Evolutionary conservation across 2,329 filamentous ascomycete species (phyloP).

Genomic region (Sarocladium oryzae): DNA sequence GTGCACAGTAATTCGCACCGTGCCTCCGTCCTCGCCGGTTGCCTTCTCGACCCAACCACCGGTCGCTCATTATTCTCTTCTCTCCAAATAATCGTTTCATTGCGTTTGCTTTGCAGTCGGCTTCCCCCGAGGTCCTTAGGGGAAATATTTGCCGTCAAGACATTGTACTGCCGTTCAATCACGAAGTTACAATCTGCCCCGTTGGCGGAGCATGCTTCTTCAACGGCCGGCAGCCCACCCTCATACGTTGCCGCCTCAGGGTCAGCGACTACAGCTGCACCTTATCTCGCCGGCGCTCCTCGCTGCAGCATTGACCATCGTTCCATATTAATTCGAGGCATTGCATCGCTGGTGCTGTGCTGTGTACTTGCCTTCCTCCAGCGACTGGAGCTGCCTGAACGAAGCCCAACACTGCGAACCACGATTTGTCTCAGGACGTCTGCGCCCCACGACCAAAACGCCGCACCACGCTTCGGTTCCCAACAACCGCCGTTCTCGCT

Average conservation of each 20-base stretch:
- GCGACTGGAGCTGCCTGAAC: constrained; percentile 1
- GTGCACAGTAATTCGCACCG: constrained; percentile 1
- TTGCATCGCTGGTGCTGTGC: not conserved
- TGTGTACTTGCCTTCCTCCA: not conserved
- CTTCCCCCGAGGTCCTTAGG: not conserved
- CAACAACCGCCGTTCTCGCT: constrained; percentile 8
- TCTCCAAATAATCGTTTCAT: not conserved
- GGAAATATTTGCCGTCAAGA: not conserved
- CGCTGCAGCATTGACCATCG: constrained; percentile 3
- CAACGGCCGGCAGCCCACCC: constrained; percentile 2
- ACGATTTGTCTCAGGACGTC: constrained; percentile 8
- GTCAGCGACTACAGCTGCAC: constrained; percentile 2
- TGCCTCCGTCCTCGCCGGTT: not conserved
- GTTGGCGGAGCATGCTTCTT: constrained; percentile 6
- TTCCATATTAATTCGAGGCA: constrained; percentile 6
- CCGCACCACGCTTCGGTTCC: constrained; percentile 6
- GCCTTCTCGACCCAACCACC: not conserved
- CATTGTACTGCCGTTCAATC: not conserved
- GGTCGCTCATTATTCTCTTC: not conserved
- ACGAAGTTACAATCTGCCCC: constrained; percentile 2
- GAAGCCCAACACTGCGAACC: constrained; percentile 1
- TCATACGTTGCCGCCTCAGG: not conserved
- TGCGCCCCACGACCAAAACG: constrained; percentile 9
- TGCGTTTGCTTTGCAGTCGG: constrained; percentile 4
- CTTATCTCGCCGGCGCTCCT: constrained; percentile 3